A percentile compares a stretch with the other conserved stretches of the same genome.
Conservation (phyloP, 805 yeast genomes). For the Ascoidea rubescens region DNA sequence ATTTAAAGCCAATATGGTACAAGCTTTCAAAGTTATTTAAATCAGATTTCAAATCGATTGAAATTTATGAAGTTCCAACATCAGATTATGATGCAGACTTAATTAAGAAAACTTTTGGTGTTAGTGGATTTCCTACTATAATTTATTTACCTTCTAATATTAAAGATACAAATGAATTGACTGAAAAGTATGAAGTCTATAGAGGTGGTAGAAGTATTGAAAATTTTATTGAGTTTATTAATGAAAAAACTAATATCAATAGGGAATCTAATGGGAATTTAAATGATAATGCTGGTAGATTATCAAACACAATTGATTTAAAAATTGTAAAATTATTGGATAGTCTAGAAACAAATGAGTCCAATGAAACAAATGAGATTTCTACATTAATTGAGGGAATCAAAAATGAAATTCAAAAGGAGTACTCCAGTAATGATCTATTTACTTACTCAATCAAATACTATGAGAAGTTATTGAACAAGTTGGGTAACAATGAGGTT, state of each 20-base stretch:
- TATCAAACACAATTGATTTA: slow-evolving; percentile 10
- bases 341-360: not conserved
- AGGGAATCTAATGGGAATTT: slow-evolving; percentile 25
- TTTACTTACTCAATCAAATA: not conserved
- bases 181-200: slow-evolving; percentile 13
- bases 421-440: too few relatives aligned
- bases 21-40: slow-evolving; percentile 30
- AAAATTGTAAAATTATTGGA: too few relatives aligned
- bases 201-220: slow-evolving; percentile 30
- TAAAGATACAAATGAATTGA: slow-evolving; percentile 14
- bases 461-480: too few relatives aligned
- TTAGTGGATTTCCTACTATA: slow-evolving; percentile 37
- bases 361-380: not conserved
- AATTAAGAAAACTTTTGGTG: slow-evolving; percentile 23
- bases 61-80: slow-evolving; percentile 30
- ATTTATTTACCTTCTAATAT: slow-evolving; percentile 28
- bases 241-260: slow-evolving; percentile 19
- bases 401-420: too few relatives aligned
- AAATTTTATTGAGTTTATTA: slow-evolving; percentile 42
- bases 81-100: slow-evolving; percentile 29
- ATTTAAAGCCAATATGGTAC: slow-evolving; percentile 32
- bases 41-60: slow-evolving; percentile 20
- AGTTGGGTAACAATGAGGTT: not conserved
- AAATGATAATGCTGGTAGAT: slow-evolving; percentile 20
- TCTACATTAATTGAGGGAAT: not conserved